Base-by-base conservation (phyloP, 139 green algal species). In the Chlorella sp. region DNA sequence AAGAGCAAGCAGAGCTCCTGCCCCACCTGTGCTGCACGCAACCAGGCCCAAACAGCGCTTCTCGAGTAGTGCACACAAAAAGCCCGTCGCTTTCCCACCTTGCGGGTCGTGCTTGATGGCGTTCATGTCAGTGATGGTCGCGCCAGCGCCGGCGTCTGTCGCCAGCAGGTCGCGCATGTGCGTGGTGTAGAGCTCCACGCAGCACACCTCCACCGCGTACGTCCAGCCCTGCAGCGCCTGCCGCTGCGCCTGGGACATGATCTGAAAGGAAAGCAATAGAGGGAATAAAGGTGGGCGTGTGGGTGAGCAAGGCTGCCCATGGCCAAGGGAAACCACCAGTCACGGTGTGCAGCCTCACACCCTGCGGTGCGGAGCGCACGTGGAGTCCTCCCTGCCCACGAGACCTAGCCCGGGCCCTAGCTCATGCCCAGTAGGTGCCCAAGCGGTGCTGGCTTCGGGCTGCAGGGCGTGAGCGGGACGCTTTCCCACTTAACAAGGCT, bases 101-200 rank as follows among this genome's bases (percentile, higher is more conserved):
- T 83, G 64, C 31, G 73, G 36, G 62, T 89, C 76, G 64, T 96
- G 90, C 79, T 91, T 89, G 78, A 95, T 93, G 30, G 87, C 85
- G 72, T 91, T 88, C 50, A 77, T 78, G 74, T 91, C 85, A 69
- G 67, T 73, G 29, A 89, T 78, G 49, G 62, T 69, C 36, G 26
- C 42, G 10, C 73, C 61, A 33, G 66, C 36, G 20, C 36, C 73
- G 69, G 82, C 75, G 71, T 83, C 81, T 65, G 73, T 20, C 23
- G 72, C 72, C 71, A 97, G 82, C 70, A 98, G 84, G 85, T 98
- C 93, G 4, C 90, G 80, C 72, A 96, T 71, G 31, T 76, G 76
- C 70, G 97, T 92, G 79, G 97, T 97, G 87, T 98, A 97, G 22
- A 98, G 88, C 81, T 97, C 93, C 32, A 98, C 84, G 82, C 88